A percentile compares a stretch with the other conserved stretches of the same genome.
Conservation (phyloP, 441 rosid species). For the Adansonia grandidieri region DNA sequence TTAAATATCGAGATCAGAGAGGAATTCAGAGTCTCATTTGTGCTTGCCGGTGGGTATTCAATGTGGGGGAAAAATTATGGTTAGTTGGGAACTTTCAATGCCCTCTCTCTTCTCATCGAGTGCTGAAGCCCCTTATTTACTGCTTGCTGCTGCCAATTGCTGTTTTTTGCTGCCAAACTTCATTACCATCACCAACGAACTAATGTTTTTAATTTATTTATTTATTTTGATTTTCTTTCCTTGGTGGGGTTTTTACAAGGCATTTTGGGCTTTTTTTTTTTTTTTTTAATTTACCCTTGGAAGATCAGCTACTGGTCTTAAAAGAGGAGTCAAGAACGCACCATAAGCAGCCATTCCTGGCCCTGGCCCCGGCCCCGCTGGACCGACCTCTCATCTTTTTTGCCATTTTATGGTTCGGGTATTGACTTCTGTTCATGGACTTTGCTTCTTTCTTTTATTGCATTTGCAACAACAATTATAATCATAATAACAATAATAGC, state of each 20-base stretch:
- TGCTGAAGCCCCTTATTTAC: constrained; percentile 42
- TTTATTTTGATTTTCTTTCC: background rate
- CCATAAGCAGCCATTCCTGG: background rate
- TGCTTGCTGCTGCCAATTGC: constrained; percentile 40
- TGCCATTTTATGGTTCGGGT: background rate
- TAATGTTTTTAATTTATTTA: constrained; percentile 24
- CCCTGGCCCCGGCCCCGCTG: background rate
- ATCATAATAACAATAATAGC: too few relatives aligned
- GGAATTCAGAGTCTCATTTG: constrained; percentile 43
- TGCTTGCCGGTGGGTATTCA: constrained; percentile 45
- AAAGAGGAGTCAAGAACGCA: constrained; percentile 7
- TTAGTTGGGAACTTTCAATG: constrained; percentile 25
- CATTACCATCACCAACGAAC: constrained; percentile 49
- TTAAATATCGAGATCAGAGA: constrained; percentile 22
- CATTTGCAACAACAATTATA: too few relatives aligned
- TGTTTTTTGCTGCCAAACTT: constrained; percentile 46
- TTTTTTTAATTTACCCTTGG: background rate
- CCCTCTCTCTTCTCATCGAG: constrained; percentile 8
- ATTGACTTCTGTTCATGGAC: background rate
- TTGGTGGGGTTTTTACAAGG: background rate
- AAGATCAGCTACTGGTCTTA: background rate
- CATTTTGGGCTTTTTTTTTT: background rate
- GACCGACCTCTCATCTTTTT: background rate
- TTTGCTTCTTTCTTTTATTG: background rate
- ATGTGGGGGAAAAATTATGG: constrained; percentile 42